Base-by-base conservation (phyloP, 257 asterid species). In the Marsdenia floribunda region DNA sequence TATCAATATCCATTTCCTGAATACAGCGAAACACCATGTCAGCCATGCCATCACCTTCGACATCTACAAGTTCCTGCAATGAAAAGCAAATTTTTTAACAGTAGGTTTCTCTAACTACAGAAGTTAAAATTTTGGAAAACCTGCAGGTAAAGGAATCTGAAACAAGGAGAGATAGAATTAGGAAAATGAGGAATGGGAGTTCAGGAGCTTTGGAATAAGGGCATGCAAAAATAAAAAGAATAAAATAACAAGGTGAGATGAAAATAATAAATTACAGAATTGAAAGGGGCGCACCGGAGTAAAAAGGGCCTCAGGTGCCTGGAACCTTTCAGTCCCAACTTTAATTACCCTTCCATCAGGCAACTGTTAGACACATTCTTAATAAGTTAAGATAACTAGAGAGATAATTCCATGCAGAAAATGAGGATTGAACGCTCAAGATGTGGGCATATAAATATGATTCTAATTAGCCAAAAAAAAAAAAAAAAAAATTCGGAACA, bases 1-100 rank as follows among this genome's bases (percentile, higher is more conserved):
- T 94, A 86, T 94, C 99, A 75, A 94, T 94, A 76, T 94, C 99
- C 99, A 94, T 94, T 86, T 94, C 97, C 84, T 94, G 97, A 82
- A 94, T 92, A 89, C 97, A 94, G 75, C 88, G 94, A 76, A 94
- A 94, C 76, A 94, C 99, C 99, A 94, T 92, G 82, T 92, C 99
- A 78, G 97, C 99, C 93, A 94, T 90, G 76, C 99, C 99, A 87
- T 94, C 99, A 76, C 99, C 99, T 87, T 94, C 99, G 66, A 94
- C 96, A 68, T 94, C 99, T 58, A 94, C 92, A 80, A 94, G 97
- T 80, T 94, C 99, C 99, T 94, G 85, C 83, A 84, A 40, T 49
- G 70, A 15, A 64, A 40, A 77, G 26, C 19, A 44, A 52, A 55
- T 38, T 53, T 26, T 77, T 40, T 24, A 65, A 65, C 46, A 37